Conservation (phyloP, 495 filamentous ascomycete genomes). For the Aspergillus ellipticus region DNA sequence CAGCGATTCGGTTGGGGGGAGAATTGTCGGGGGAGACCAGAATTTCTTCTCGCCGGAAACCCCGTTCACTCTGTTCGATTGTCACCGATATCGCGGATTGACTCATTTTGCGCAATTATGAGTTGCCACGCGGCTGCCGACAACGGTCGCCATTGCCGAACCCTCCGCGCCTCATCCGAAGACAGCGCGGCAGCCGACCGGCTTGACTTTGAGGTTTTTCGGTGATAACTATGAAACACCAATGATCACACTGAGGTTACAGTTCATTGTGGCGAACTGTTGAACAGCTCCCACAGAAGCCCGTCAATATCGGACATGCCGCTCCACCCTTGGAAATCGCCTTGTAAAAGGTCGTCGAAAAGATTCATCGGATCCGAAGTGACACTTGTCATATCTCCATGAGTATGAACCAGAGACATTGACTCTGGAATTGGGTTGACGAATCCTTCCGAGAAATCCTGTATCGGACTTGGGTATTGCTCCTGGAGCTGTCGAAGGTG, state of each 20-base stretch:
- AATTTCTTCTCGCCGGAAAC: no score
- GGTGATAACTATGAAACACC: no score
- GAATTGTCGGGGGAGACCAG: not conserved
- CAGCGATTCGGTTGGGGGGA: not conserved
- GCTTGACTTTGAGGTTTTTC: no score
- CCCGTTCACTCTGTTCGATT: no score
- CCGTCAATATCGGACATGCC: constrained; percentile 35
- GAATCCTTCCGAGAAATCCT: not conserved
- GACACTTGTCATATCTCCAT: not conserved
- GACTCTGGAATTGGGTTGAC: not conserved
- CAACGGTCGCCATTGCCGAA: no score
- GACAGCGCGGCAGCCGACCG: no score
- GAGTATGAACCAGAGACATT: not conserved
- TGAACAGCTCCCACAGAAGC: constrained; percentile 34
- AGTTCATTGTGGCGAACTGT: constrained; percentile 5
- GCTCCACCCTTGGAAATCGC: constrained; percentile 26
- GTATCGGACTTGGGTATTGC: not conserved
- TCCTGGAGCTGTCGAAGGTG: not conserved
- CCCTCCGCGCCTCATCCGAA: no score
- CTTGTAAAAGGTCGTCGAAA: constrained; percentile 26
- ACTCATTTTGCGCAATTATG: no score
- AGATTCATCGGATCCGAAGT: constrained; percentile 12
- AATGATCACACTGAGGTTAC: no score
- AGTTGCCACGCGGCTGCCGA: no score
- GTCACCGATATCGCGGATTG: no score